Evolutionary conservation across 257 asterid species (phyloP), one percentile per base, ranked within the genome.

Genomic region (Cinchona pubescens): DNA sequence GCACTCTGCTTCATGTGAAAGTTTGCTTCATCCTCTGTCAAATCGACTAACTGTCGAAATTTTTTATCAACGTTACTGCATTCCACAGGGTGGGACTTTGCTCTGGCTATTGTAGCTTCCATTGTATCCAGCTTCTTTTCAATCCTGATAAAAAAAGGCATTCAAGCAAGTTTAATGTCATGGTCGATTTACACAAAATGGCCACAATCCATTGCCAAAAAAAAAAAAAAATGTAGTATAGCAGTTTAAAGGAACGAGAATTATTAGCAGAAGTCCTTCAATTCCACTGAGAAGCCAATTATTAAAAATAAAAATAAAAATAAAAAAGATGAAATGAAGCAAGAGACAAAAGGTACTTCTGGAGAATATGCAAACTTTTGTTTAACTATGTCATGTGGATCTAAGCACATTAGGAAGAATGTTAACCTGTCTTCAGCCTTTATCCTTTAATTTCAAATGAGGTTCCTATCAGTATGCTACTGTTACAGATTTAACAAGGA

Each of bases 1-100:
- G 99, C 96, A 85, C 99, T 94, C 82, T 94, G 99, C 86, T 88
- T 92, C 95, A 81, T 91, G 81, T 94, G 99, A 75, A 94, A 94
- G 87, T 87, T 86, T 72, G 96, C 91, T 85, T 94, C 99, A 69
- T 94, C 99, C 90, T 94, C 97, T 19, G 97, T 94, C 81, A 94
- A 82, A 81, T 92, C 99, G 6, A 86, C 96, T 58, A 94, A 86
- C 79, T 94, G 99, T 79, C 99, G 92, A 75, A 94, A 92, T 87
- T 94, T 94, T 89, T 92, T 94, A 81, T 90, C 99, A 78, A 94
- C 97, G 82, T 94, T 94, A 80, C 81, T 87, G 75, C 99, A 92
- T 71, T 92, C 97, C 85, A 90, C 97, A 34, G 86, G 92, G 81
- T 87, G 85, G 11, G 97, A 83, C 78, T 89, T 90, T 40, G 97